Evolutionary conservation across 1,284 basidiomycete genomes (phyloP).

Genomic region (Ustanciosporium gigantosporum): DNA sequence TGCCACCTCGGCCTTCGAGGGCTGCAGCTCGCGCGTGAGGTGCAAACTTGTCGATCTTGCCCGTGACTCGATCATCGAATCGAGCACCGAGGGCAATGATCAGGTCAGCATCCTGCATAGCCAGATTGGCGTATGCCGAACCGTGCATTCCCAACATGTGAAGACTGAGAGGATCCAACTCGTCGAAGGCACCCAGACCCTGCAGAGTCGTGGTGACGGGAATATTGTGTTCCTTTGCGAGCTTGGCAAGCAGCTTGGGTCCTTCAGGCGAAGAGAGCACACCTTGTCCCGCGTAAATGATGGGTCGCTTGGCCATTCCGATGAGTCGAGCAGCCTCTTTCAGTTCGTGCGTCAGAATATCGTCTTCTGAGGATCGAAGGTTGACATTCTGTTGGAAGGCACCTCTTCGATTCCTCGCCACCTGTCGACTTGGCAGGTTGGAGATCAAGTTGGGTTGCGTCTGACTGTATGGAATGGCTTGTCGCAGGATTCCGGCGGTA

Average conservation of each 20-base stretch:
- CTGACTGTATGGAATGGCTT: constrained; percentile 81
- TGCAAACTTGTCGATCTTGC: constrained; percentile 85
- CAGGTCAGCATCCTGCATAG: constrained; percentile 95
- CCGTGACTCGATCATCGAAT: constrained; percentile 98
- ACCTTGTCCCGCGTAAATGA: constrained; percentile 94
- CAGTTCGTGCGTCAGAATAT: constrained; percentile 68
- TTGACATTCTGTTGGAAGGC: constrained; percentile 24
- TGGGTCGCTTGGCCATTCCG: constrained; percentile 83
- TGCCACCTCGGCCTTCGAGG: constrained; percentile 82
- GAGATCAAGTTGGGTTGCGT: constrained; percentile 75
- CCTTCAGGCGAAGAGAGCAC: constrained; percentile 81
- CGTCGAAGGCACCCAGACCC: constrained; percentile 93
- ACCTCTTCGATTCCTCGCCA: constrained; percentile 42
- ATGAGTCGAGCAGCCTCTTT: constrained; percentile 84
- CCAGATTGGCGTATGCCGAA: constrained; percentile 92
- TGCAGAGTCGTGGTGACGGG: constrained; percentile 96
- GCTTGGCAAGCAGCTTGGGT: constrained; percentile 78
- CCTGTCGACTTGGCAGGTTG: constrained; percentile 54
- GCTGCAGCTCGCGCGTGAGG: constrained; percentile 88
- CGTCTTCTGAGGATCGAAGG: constrained; percentile 24
- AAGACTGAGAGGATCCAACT: constrained; percentile 77
- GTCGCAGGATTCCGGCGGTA: constrained; percentile 85
- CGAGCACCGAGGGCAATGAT: constrained; percentile 94
- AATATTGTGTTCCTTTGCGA: constrained; percentile 84
- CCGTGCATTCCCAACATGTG: constrained; percentile 99